A percentile compares a stretch with the other conserved stretches of the same genome.
Evolutionary conservation across 768 basidiomycete genomes (phyloP).

Genomic region (Trametes cinnabarina): DNA sequence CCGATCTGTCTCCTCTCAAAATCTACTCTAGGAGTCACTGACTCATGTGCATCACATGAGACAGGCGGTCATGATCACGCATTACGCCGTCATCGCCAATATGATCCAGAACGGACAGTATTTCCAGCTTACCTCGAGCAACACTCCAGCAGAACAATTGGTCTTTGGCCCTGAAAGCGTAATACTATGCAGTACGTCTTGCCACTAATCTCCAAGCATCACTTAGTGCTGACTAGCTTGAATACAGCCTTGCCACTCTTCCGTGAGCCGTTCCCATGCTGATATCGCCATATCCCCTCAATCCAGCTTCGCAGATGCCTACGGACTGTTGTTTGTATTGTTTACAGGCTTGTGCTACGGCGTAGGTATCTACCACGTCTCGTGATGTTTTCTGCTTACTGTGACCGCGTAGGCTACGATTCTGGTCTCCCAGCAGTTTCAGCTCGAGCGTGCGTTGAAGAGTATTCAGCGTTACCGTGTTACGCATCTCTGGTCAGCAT

Average conservation of each 20-base stretch:
- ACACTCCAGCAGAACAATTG: conserved; percentile 19
- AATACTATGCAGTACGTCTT: conserved; percentile 39
- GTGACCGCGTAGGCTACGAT: conserved; percentile 20
- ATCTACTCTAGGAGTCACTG: too few relatives aligned
- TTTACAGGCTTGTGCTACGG: conserved; percentile 14
- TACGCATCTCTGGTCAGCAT: conserved; percentile 28
- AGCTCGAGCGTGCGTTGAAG: conserved; percentile 28
- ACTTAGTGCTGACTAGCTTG: neutral
- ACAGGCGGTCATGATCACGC: conserved; percentile 32
- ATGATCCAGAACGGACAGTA: conserved; percentile 26
- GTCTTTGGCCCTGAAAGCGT: conserved; percentile 28
- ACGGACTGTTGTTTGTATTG: conserved; percentile 20
- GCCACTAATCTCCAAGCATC: conserved; percentile 6
- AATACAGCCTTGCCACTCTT: conserved; percentile 16
- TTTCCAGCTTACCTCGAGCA: conserved; percentile 13
- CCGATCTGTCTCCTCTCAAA: neutral
- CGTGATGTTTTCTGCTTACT: too few relatives aligned
- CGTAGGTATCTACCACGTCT: conserved; percentile 2
- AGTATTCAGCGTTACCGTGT: conserved; percentile 34
- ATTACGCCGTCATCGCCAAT: conserved; percentile 32
- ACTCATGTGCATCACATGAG: neutral
- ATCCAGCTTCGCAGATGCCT: neutral
- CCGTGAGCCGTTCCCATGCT: too few relatives aligned
- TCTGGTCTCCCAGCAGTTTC: conserved; percentile 33
- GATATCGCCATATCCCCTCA: too few relatives aligned